Base-by-base conservation (phyloP, 345 rosid species). In the Nasturtium officinale region DNA sequence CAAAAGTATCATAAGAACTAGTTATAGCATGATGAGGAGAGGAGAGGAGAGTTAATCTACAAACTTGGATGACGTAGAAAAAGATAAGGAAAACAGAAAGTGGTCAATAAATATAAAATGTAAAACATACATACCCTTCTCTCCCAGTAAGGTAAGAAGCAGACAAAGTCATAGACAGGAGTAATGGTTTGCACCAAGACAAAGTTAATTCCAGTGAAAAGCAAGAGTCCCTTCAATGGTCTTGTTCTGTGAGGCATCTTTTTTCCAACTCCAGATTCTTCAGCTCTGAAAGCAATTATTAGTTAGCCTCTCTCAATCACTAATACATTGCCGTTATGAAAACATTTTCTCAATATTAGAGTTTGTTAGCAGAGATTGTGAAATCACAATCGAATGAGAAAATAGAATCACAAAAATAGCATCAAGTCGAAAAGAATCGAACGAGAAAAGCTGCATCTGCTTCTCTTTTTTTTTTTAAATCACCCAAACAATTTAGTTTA, bases 81-180 rank as follows among this genome's bases (percentile, higher is more conserved):
- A 65, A 33, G 59, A 50, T 9, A 51, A 3, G 0, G 10, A 21
- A 52, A 51, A 66, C 23, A 69, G 12, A 40, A 69, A 69, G 42
- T 25, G 48, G 17, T 48, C 5, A 40, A 40, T 12, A 5, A 62
- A 8, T 16, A 17, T 46, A 35, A 15, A 43, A 61, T 38, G 5
- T n/a, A 55, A 6, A 75, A 54, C 82, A 67, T 82, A 54, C 82
- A 67, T 82, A 87, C 94, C 87, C 89, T 77, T 85, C 89, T 82
- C 81, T 89, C 91, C 94, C 94, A 89, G 75, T 79, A 89, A 60
- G 94, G 94, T 66, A 70, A 84, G 84, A 87, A 89, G 85, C 91
- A 89, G 23, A 89, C 87, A 9, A 85, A 89, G 69, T 89, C 91
- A 75, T 87, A 89, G 70, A 89, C 94, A 0, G 91, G 91, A 66